A percentile compares a stretch with the other conserved stretches of the same genome.
phyloP scores from a whole-genome alignment of 2,329 filamentous ascomycete species.

The Verticillium nonalfalfae region DNA sequence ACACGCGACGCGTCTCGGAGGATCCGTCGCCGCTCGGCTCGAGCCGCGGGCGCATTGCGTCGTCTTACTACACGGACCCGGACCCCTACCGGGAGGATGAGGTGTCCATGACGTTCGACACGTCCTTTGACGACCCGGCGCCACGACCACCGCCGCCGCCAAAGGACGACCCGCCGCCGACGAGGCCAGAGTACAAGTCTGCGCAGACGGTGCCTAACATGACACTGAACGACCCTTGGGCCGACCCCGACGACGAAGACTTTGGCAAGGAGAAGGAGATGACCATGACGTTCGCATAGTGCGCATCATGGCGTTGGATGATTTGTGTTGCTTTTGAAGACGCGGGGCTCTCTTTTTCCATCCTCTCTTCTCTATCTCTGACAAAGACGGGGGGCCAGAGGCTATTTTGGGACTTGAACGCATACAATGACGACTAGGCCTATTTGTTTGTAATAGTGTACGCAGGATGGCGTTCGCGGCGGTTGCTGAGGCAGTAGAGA shows the following conservation, averaged over 20 bases:
- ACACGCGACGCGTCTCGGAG: constrained; percentile 9
- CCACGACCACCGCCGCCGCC: constrained; percentile 21
- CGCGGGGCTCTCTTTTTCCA: neutral
- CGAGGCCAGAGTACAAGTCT: constrained; percentile 34
- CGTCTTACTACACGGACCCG: constrained; percentile 18
- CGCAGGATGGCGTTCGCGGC: neutral
- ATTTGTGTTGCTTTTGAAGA: neutral
- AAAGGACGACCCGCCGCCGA: constrained; percentile 19
- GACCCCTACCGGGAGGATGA: constrained; percentile 33
- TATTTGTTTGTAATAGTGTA: neutral
- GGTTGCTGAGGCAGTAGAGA: neutral
- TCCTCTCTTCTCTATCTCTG: neutral
- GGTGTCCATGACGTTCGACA: constrained; percentile 69
- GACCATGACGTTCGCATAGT: constrained; percentile 71
- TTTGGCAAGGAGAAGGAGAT: constrained; percentile 71
- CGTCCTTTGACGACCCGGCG: constrained; percentile 42
- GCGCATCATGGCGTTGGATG: neutral
- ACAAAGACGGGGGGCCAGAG: neutral
- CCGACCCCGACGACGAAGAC: constrained; percentile 59
- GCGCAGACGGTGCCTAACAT: constrained; percentile 45
- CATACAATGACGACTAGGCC: neutral
- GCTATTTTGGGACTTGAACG: neutral
- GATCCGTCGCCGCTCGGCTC: constrained; percentile 13
- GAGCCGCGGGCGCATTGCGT: constrained; percentile 12
- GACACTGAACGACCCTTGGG: constrained; percentile 60